These are phyloP conservation scores for Perkinsus olseni DNA, from an alignment of 169 alveolate genomes.

Conservation along the genomic window DNA sequence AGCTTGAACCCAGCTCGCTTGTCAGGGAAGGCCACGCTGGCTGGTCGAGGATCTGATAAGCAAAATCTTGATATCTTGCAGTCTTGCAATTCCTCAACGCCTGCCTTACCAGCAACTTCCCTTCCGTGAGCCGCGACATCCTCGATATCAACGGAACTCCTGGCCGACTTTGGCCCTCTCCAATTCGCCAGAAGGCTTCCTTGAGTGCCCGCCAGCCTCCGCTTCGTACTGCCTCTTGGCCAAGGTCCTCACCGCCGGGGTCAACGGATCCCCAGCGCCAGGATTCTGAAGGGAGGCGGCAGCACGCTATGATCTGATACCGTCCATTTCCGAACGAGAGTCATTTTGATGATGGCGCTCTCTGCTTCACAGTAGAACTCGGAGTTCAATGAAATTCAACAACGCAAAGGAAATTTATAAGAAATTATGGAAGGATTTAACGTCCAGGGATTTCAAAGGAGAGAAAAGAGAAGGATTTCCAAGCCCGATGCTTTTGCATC, in stretches of 20 bases:
- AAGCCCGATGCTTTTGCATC: no score
- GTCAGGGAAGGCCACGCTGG: not conserved
- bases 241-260: not conserved
- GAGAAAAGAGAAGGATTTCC: no score
- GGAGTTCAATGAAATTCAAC: no score
- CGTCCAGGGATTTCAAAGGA: no score
- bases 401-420: no score
- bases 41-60: not conserved
- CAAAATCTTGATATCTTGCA: not conserved
- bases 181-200: not conserved
- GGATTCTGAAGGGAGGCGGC: not conserved
- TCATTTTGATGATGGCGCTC: no score
- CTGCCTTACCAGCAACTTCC: not conserved
- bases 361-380: no score
- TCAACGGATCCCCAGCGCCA: not conserved
- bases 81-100: not conserved
- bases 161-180: not conserved
- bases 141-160: not conserved
- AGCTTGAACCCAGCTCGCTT: not conserved
- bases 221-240: not conserved
- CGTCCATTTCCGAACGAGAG: no score
- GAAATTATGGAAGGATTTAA: no score
- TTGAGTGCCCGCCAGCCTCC: no score
- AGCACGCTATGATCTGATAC: no score
- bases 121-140: not conserved